These are phyloP conservation scores for Petunia secreta DNA, from an alignment of 257 asterid genomes.

Conservation along the genomic window DNA sequence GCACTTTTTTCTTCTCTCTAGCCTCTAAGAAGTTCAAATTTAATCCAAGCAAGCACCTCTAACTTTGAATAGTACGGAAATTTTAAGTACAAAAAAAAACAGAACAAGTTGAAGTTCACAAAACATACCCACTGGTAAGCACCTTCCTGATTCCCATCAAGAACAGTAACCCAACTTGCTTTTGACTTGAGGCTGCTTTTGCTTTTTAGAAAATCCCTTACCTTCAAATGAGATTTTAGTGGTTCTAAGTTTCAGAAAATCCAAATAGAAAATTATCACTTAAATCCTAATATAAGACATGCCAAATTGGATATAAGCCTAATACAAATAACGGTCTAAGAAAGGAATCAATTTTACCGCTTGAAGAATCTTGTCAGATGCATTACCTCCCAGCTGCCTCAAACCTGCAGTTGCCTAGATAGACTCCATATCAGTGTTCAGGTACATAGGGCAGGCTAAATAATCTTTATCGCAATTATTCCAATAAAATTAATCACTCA, in stretches of 20 bases:
- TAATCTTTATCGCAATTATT: neutral
- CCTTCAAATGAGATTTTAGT: conserved; percentile 42
- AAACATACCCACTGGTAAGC: conserved; percentile 74
- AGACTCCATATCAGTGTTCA: conserved; percentile 13
- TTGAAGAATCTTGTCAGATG: conserved; percentile 66
- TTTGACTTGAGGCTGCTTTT: conserved; percentile 53
- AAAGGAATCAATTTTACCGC: conserved; percentile 49
- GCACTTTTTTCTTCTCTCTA: neutral
- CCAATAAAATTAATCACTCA: conserved; percentile 32
- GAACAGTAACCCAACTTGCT: conserved; percentile 62
- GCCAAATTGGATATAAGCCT: conserved; percentile 1
- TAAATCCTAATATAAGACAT: neutral
- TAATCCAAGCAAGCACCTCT: conserved; percentile 1
- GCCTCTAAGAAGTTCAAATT: conserved; percentile 8
- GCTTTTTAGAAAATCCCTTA: conserved; percentile 50
- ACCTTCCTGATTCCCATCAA: conserved; percentile 73
- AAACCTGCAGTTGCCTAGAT: conserved; percentile 87
- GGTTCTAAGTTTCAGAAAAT: neutral
- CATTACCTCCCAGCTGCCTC: conserved; percentile 58
- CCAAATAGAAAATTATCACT: neutral
- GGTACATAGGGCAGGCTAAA: conserved; percentile 5
- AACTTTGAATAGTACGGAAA: neutral
- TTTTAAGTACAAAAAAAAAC: neutral
- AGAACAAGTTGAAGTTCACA: conserved; percentile 7
- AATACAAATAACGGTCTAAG: neutral